Evolutionary conservation across 192 early-diverging fungal species (phyloP).

Genomic region (Irineochytrium annulatum): DNA sequence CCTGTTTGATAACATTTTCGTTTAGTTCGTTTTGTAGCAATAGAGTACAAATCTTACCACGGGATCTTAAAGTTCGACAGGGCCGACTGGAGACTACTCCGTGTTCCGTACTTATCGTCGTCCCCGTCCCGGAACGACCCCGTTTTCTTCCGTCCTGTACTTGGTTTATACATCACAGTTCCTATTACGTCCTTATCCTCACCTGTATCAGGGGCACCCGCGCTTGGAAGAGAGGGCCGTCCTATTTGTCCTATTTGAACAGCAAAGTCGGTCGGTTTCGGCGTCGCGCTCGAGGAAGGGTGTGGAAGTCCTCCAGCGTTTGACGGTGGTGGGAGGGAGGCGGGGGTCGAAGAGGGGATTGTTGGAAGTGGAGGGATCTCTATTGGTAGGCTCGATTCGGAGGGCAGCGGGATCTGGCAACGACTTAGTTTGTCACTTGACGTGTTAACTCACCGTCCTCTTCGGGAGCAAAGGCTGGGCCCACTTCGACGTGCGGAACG

Average conservation of each 20-base stretch:
- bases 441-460: not conserved
- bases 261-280: not conserved
- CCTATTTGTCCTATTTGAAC: not conserved
- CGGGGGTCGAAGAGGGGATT: not conserved
- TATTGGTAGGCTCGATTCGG: not conserved
- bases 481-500: slow-evolving; percentile 31
- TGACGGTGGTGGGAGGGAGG: not conserved
- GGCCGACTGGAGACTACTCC: not conserved
- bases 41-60: not conserved
- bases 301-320: not conserved
- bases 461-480: slow-evolving; percentile 32
- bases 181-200: not conserved
- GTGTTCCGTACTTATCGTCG: slow-evolving; percentile 2
- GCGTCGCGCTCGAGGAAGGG: not conserved
- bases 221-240: not conserved
- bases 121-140: not conserved
- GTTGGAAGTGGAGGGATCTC: not conserved
- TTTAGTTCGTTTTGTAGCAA: not conserved
- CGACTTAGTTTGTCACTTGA: not conserved
- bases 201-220: not conserved
- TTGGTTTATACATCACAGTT: not conserved
- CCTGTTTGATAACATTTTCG: not conserved
- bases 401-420: too few relatives aligned
- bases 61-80: not conserved
- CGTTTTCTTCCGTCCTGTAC: too few relatives aligned